phyloP scores from a whole-genome alignment of 2,329 filamentous ascomycete genomes.

The Nothopassalora personata region DNA sequence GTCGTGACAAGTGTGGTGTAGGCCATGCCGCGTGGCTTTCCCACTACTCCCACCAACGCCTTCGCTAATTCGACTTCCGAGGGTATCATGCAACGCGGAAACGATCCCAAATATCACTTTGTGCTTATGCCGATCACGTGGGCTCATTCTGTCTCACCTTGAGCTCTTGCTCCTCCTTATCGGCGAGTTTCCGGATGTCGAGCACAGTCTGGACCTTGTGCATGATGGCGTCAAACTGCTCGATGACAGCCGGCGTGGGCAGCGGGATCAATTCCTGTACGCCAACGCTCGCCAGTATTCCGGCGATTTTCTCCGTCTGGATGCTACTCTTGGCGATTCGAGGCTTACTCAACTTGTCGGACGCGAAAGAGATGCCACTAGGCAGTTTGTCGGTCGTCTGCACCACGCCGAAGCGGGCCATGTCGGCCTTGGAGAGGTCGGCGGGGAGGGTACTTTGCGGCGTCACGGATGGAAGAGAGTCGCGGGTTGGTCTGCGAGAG shows the following conservation, averaged over 20 bases:
- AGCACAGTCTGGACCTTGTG: conserved; percentile 63
- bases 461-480: conserved; percentile 37
- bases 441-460: conserved; percentile 35
- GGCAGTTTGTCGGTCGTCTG: conserved; percentile 71
- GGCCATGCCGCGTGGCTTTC: neutral
- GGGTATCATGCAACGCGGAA: neutral
- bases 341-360: conserved; percentile 72
- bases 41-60: neutral
- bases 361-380: conserved; percentile 83
- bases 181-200: conserved; percentile 66
- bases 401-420: conserved; percentile 73
- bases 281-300: conserved; percentile 65
- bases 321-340: conserved; percentile 71
- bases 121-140: neutral
- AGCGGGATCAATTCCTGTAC: conserved; percentile 65
- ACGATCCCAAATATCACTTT: neutral
- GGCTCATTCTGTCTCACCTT: conserved; percentile 45
- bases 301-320: conserved; percentile 69
- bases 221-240: conserved; percentile 66
- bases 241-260: conserved; percentile 66
- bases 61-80: neutral
- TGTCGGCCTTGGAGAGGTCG: conserved; percentile 68
- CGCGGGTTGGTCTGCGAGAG: conserved; percentile 31
- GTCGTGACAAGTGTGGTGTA: neutral
- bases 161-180: conserved; percentile 71